Evolutionary conservation across 768 basidiomycete genomes (phyloP).

Genomic region (Boletellus emodensis): DNA sequence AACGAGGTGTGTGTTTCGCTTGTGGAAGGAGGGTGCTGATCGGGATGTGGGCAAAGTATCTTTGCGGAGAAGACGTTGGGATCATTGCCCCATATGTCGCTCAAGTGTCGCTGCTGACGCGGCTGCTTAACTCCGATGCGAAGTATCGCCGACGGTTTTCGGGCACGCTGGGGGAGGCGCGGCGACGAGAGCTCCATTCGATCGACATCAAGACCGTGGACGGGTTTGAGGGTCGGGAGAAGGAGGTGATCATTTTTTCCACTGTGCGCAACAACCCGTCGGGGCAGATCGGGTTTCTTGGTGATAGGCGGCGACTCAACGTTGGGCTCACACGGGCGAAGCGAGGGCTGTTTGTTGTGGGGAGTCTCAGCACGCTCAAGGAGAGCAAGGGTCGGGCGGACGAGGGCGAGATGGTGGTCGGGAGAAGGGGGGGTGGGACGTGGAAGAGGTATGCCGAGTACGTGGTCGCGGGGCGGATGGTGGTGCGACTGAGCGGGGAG

Average conservation of each 20-base stretch:
- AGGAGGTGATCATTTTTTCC: constrained; percentile 88
- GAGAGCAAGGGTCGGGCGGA: constrained; percentile 33
- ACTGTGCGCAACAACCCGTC: constrained; percentile 79
- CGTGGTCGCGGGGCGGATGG: constrained; percentile 48
- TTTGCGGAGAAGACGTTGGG: constrained; percentile 77
- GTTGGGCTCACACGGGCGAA: constrained; percentile 89
- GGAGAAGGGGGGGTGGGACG: constrained; percentile 36
- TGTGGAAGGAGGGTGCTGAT: constrained; percentile 2
- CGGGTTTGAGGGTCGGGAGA: constrained; percentile 92
- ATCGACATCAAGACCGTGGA: constrained; percentile 93
- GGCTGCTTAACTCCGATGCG: constrained; percentile 55
- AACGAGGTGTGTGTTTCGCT: constrained; percentile 55
- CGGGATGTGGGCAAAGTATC: constrained; percentile 36
- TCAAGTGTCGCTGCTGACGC: constrained; percentile 74
- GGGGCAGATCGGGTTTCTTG: constrained; percentile 85
- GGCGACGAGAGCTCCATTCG: constrained; percentile 57
- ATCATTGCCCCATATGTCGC: constrained; percentile 91
- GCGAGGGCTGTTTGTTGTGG: constrained; percentile 78
- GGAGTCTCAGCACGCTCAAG: constrained; percentile 63
- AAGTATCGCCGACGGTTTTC: constrained; percentile 53
- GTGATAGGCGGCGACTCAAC: constrained; percentile 80
- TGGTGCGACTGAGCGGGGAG: constrained; percentile 45
- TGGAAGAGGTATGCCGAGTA: constrained; percentile 64
- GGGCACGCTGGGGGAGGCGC: constrained; percentile 57
- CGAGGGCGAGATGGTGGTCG: constrained; percentile 4